These are phyloP conservation scores for Bipolaris zeicola DNA, from an alignment of 2,329 filamentous ascomycete genomes.

Conservation along the genomic window DNA sequence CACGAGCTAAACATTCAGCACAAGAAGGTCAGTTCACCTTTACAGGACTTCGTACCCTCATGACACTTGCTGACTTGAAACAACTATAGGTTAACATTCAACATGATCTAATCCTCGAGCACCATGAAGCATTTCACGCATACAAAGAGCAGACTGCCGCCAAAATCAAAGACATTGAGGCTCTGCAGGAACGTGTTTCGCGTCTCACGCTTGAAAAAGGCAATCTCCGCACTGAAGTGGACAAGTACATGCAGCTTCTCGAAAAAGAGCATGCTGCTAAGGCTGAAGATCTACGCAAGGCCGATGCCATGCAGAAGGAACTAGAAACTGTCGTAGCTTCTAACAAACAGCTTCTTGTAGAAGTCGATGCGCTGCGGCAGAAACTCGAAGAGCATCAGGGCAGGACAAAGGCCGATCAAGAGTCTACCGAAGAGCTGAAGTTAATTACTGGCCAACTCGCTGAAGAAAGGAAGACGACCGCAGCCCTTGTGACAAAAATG, in stretches of 20 bases:
- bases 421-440: conserved; percentile 28
- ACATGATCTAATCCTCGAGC: conserved; percentile 34
- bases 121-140: conserved; percentile 34
- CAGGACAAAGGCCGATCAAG: conserved; percentile 21
- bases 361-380: conserved; percentile 25
- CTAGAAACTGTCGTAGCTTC: conserved; percentile 17
- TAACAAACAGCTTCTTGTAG: conserved; percentile 23
- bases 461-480: conserved; percentile 27
- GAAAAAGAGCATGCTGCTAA: conserved; percentile 15
- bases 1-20: conserved; percentile 34
- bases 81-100: conserved; percentile 24
- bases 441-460: conserved; percentile 21
- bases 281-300: conserved; percentile 12
- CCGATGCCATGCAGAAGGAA: conserved; percentile 23
- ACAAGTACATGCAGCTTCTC: conserved; percentile 24
- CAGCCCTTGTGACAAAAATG: conserved; percentile 21
- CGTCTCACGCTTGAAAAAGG: conserved; percentile 39
- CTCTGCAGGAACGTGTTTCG: conserved; percentile 32
- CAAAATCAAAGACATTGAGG: conserved; percentile 30
- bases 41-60: background rate
- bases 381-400: conserved; percentile 18
- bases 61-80: background rate
- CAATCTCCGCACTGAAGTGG: conserved; percentile 33
- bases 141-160: conserved; percentile 25
- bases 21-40: conserved; percentile 24